Conservation (phyloP, 768 basidiomycete species). For the Tulasnella sp. region DNA sequence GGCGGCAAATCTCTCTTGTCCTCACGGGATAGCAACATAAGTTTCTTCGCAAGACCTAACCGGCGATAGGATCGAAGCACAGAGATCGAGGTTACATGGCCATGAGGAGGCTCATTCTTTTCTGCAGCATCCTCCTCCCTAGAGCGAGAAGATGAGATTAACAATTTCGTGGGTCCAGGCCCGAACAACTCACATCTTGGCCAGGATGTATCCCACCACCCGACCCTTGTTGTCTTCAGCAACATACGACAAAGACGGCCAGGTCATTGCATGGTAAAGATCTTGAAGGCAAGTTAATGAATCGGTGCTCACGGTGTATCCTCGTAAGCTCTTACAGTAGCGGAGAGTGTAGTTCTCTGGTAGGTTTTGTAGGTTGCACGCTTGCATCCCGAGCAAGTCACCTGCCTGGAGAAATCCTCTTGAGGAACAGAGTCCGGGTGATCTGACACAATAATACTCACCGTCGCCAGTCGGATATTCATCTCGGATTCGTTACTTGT, state of each 20-base stretch:
- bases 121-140: slow-evolving; percentile 57
- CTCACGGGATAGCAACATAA: slow-evolving; percentile 92
- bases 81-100: slow-evolving; percentile 95
- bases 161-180: background rate
- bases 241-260: slow-evolving; percentile 48
- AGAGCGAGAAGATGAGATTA: background rate
- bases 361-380: slow-evolving; percentile 46
- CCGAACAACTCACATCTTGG: slow-evolving; percentile 42
- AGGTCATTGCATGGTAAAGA: slow-evolving; percentile 47
- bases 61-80: slow-evolving; percentile 85
- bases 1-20: slow-evolving; percentile 26
- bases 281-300: slow-evolving; percentile 33
- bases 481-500: background rate
- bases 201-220: slow-evolving; percentile 49
- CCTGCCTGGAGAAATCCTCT: slow-evolving; percentile 35
- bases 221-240: slow-evolving; percentile 44
- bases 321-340: slow-evolving; percentile 27
- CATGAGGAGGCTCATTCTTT: slow-evolving; percentile 49
- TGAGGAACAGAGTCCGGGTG: background rate
- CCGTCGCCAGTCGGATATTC: slow-evolving; percentile 25
- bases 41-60: slow-evolving; percentile 87
- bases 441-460: background rate
- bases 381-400: slow-evolving; percentile 48
- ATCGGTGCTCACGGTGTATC: background rate
- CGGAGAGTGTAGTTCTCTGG: slow-evolving; percentile 42